Evolutionary conservation across 345 rosid species (phyloP).

Genomic region (Mallotus nudiflorus): DNA sequence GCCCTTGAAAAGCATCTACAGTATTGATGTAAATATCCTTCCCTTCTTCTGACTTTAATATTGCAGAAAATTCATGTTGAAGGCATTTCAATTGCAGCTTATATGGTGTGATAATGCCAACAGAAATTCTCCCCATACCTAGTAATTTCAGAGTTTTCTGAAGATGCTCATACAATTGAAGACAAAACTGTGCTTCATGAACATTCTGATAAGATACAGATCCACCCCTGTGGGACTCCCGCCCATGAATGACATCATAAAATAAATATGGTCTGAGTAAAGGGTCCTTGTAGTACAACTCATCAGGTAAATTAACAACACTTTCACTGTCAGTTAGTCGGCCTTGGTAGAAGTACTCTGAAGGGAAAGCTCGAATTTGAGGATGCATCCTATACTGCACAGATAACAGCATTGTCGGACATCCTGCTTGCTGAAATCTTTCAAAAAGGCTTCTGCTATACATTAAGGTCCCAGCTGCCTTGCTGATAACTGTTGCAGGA

Average conservation of each 20-base stretch:
- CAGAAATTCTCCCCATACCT: conserved; percentile 69
- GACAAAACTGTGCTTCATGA: conserved; percentile 92
- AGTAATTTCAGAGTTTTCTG: conserved; percentile 68
- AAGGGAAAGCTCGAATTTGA: conserved; percentile 95
- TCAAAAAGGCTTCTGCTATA: conserved; percentile 98
- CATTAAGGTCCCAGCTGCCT: conserved; percentile 92
- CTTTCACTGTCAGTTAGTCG: conserved; percentile 97
- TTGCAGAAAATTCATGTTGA: conserved; percentile 76
- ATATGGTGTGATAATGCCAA: conserved; percentile 96
- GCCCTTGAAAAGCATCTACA: conserved; percentile 99
- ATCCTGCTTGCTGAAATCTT: conserved; percentile 97
- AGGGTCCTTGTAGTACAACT: conserved; percentile 79
- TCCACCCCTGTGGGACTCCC: conserved; percentile 97
- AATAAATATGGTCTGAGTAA: conserved; percentile 84
- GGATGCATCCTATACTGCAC: conserved; percentile 99
- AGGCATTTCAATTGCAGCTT: conserved; percentile 97
- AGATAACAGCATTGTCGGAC: conserved; percentile 93
- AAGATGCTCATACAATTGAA: conserved; percentile 86
- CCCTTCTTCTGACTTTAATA: conserved; percentile 83
- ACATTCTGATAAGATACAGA: conserved; percentile 93
- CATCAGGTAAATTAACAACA: conserved; percentile 72
- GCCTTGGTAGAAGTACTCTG: conserved; percentile 92
- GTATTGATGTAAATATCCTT: conserved; percentile 94
- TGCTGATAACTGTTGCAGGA: conserved; percentile 99
- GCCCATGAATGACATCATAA: conserved; percentile 86